phyloP scores from a whole-genome alignment of 177 flowering plant genomes.

The Vitis hybrid region DNA sequence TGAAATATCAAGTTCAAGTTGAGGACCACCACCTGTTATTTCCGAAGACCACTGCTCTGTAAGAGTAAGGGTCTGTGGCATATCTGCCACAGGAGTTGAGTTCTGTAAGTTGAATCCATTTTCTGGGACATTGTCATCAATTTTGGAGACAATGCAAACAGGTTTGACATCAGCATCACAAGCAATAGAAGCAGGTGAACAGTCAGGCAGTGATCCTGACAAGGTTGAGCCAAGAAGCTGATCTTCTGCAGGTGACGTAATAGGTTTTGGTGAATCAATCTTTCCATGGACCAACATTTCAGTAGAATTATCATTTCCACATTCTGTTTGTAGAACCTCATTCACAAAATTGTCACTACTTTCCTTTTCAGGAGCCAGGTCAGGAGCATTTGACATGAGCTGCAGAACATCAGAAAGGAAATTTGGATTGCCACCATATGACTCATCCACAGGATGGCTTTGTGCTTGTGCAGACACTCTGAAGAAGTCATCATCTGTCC shows the following conservation, averaged over 20 bases:
- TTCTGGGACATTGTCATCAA: slow-evolving; percentile 11
- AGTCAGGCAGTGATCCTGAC: slow-evolving; percentile 18
- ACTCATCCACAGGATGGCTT: slow-evolving; percentile 15
- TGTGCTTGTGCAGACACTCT: slow-evolving; percentile 23
- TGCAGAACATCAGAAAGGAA: slow-evolving; percentile 12
- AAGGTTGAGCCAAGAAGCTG: slow-evolving; percentile 16
- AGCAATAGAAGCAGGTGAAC: slow-evolving; percentile 11
- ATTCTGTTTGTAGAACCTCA: slow-evolving; percentile 13
- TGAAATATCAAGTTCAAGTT: slow-evolving; percentile 15
- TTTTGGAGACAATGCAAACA: slow-evolving; percentile 16
- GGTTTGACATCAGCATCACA: slow-evolving; percentile 17
- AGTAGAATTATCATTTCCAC: slow-evolving; percentile 19
- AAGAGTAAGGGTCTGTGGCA: background rate
- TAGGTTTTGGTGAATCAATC: slow-evolving; percentile 14
- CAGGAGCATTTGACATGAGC: slow-evolving; percentile 17
- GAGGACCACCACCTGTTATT: slow-evolving; percentile 14
- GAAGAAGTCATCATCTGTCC: slow-evolving; percentile 15
- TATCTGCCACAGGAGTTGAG: slow-evolving; percentile 7
- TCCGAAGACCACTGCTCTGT: slow-evolving; percentile 14
- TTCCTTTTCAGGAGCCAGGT: slow-evolving; percentile 20
- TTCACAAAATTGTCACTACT: slow-evolving; percentile 7
- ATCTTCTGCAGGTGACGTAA: slow-evolving; percentile 14
- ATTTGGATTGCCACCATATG: slow-evolving; percentile 20
- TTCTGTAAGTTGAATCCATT: slow-evolving; percentile 14
- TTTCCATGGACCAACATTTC: slow-evolving; percentile 16